A percentile compares a stretch with the other conserved stretches of the same genome.
Conservation (phyloP, 176 grass and related monocot genomes). For the Ensete ventricosum region DNA sequence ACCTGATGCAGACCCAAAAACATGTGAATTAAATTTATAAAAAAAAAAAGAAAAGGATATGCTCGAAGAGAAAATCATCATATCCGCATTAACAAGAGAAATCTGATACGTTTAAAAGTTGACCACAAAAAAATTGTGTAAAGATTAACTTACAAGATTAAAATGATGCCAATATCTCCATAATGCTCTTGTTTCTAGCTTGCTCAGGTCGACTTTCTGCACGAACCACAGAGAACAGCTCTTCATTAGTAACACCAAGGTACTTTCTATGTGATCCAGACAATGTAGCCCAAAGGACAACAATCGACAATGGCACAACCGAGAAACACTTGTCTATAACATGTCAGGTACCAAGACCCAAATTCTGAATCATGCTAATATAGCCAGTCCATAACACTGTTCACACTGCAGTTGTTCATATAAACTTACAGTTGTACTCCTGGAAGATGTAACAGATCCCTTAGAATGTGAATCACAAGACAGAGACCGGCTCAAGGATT, state of each 20-base stretch:
- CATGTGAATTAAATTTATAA: no score
- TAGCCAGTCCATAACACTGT: no score
- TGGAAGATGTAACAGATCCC: slow-evolving; percentile 46
- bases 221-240: background rate
- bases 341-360: background rate
- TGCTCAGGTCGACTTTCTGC: slow-evolving; percentile 85
- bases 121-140: background rate
- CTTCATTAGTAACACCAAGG: slow-evolving; percentile 15
- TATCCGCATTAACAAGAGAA: background rate
- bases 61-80: slow-evolving; percentile 8
- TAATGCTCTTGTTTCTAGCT: slow-evolving; percentile 62
- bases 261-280: background rate
- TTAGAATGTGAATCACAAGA: slow-evolving; percentile 68
- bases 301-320: background rate
- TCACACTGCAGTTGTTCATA: no score
- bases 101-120: background rate
- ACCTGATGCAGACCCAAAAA: slow-evolving; percentile 17
- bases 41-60: background rate
- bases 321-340: slow-evolving; percentile 14
- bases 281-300: background rate
- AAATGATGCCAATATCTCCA: slow-evolving; percentile 84
- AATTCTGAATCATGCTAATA: background rate
- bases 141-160: slow-evolving; percentile 45
- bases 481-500: slow-evolving; percentile 49
- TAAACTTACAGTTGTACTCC: slow-evolving; percentile 31